These are phyloP conservation scores for Allium cepa DNA, from an alignment of 106 monocot genomes.

Conservation along the genomic window DNA sequence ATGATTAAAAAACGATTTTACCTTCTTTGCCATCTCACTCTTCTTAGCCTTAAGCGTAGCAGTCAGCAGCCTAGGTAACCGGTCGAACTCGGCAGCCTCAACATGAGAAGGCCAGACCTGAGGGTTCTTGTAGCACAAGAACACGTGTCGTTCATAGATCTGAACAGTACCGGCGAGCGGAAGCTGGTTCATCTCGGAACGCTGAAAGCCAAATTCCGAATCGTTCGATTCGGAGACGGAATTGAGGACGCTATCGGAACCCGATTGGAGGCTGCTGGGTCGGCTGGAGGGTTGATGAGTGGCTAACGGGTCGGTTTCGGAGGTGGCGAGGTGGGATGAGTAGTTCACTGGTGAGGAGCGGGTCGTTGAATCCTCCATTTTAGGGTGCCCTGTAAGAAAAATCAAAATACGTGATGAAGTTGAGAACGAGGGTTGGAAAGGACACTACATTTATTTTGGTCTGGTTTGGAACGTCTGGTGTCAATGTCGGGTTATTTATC, in stretches of 20 bases:
- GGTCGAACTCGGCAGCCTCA: constrained; percentile 53
- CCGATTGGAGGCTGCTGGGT: constrained; percentile 9
- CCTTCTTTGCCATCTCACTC: constrained; percentile 39
- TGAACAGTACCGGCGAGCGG: constrained; percentile 43
- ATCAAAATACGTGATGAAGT: too few relatives aligned
- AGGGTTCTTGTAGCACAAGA: constrained; percentile 65
- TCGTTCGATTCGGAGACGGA: constrained; percentile 3
- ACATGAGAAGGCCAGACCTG: constrained; percentile 52
- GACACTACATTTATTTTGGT: too few relatives aligned
- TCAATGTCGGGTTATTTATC: too few relatives aligned
- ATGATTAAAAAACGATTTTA: background rate
- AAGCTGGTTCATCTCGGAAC: constrained; percentile 18
- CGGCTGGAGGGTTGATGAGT: constrained; percentile 10
- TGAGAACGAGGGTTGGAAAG: too few relatives aligned
- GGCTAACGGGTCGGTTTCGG: background rate
- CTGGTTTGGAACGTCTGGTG: too few relatives aligned
- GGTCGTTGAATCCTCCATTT: constrained; percentile 2
- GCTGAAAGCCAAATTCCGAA: constrained; percentile 28
- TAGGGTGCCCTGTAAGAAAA: background rate
- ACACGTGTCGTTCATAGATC: constrained; percentile 48
- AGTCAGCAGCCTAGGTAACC: constrained; percentile 46
- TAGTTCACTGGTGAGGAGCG: constrained; percentile 23
- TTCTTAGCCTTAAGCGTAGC: constrained; percentile 36
- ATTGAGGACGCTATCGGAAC: constrained; percentile 3
- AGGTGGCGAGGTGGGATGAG: constrained; percentile 4